Percentiles rank a stretch among this genome's conserved stretches.
Conservation (phyloP, 345 rosid species). For the Syzygium aqueum region DNA sequence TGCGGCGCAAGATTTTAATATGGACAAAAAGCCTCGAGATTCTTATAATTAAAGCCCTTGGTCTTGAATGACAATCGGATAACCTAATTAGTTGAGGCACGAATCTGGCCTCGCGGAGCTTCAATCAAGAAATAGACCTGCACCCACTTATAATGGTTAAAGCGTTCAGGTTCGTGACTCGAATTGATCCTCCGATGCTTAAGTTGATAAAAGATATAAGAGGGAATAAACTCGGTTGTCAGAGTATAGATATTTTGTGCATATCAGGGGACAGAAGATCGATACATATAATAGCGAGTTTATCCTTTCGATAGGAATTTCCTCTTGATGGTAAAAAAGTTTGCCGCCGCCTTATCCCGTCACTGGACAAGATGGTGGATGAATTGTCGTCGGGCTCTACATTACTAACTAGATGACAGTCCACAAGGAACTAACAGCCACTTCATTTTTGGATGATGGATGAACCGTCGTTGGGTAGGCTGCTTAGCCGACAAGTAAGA, state of each 20-base stretch:
- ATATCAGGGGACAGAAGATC: not conserved
- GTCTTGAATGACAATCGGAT: too few relatives aligned
- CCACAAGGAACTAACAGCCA: not conserved
- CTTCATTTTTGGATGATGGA: not conserved
- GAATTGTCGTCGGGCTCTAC: not conserved
- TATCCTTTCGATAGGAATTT: not conserved
- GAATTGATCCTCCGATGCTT: not conserved
- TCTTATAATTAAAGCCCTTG: too few relatives aligned
- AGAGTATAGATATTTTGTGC: not conserved
- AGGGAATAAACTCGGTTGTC: not conserved
- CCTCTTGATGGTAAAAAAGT: not conserved
- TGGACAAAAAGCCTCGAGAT: not conserved
- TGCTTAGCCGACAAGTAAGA: not conserved
- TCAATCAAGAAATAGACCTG: not conserved
- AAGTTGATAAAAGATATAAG: not conserved
- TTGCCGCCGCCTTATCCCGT: not conserved
- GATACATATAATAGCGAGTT: not conserved
- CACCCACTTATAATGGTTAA: too few relatives aligned
- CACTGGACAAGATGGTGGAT: not conserved
- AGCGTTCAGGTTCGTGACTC: not conserved
- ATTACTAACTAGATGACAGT: too few relatives aligned
- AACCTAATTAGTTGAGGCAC: not conserved
- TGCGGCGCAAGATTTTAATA: not conserved
- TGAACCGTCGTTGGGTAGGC: not conserved
- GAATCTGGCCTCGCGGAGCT: not conserved